A percentile compares a stretch with the other conserved stretches of the same genome.
Conservation (phyloP, 1,139 yeast species). For the Pichia sp. region DNA sequence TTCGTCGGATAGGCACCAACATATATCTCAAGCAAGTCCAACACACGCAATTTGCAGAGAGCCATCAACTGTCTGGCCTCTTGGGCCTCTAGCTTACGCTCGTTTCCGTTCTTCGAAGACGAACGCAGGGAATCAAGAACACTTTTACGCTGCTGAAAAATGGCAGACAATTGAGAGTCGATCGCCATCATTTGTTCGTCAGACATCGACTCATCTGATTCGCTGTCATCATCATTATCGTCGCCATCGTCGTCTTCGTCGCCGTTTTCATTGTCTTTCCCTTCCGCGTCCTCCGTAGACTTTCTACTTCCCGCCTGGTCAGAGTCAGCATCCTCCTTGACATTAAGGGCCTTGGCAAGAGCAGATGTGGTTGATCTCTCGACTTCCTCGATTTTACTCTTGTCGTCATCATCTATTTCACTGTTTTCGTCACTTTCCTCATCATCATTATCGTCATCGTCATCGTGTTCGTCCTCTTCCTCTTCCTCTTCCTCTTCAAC, state of each 20-base stretch:
- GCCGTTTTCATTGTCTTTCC: slow-evolving; percentile 25
- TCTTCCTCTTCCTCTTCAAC: slow-evolving; percentile 36
- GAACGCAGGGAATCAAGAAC: slow-evolving; percentile 43
- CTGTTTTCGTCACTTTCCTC: slow-evolving; percentile 28
- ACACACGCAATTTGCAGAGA: slow-evolving; percentile 70
- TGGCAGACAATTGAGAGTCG: slow-evolving; percentile 77
- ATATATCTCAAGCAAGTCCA: slow-evolving; percentile 71
- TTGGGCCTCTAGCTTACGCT: slow-evolving; percentile 62
- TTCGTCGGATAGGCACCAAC: slow-evolving; percentile 40
- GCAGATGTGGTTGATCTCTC: slow-evolving; percentile 68
- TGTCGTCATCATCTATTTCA: slow-evolving; percentile 30
- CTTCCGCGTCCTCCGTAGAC: slow-evolving; percentile 37
- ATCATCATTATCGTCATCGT: slow-evolving; percentile 21
- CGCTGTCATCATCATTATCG: slow-evolving; percentile 34
- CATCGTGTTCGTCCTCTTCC: slow-evolving; percentile 37
- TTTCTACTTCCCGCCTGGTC: slow-evolving; percentile 32
- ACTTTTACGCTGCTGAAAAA: slow-evolving; percentile 75
- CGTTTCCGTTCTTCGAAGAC: slow-evolving; percentile 49
- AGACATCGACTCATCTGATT: slow-evolving; percentile 72
- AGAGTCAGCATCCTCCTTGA: slow-evolving; percentile 42
- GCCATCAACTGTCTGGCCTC: slow-evolving; percentile 79
- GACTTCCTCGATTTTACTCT: slow-evolving; percentile 45
- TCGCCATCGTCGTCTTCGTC: slow-evolving; percentile 21
- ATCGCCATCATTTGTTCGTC: slow-evolving; percentile 97
- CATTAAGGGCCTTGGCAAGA: slow-evolving; percentile 62